These are phyloP conservation scores for Trypanosoma rangeli DNA, from an alignment of 208 protist species.

Conservation along the genomic window DNA sequence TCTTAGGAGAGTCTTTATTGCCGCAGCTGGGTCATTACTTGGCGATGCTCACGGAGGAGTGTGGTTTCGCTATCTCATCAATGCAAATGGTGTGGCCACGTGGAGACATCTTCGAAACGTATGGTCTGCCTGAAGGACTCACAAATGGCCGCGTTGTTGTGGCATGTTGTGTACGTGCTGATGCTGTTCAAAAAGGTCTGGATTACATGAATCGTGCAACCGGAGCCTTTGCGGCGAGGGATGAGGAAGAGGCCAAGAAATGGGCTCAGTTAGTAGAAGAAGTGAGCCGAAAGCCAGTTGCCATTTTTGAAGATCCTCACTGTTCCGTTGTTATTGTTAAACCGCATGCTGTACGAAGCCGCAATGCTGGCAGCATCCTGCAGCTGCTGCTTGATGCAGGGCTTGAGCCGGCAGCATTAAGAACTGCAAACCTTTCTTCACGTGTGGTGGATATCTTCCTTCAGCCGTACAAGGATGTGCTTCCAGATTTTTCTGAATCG, in stretches of 20 bases:
- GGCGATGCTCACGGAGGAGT: slow-evolving; percentile 79
- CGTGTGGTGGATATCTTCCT: slow-evolving; percentile 55
- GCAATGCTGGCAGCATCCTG: slow-evolving; percentile 55
- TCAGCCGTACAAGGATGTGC: slow-evolving; percentile 74
- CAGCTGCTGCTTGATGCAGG: slow-evolving; percentile 51
- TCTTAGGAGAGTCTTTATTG: slow-evolving; percentile 66
- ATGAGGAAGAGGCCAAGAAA: slow-evolving; percentile 44
- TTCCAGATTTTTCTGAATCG: slow-evolving; percentile 58
- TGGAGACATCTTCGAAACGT: slow-evolving; percentile 28
- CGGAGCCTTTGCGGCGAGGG: slow-evolving; percentile 51
- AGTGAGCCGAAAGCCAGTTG: slow-evolving; percentile 52
- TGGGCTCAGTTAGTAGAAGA: slow-evolving; percentile 45
- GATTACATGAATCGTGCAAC: slow-evolving; percentile 58
- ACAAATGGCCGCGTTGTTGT: slow-evolving; percentile 53
- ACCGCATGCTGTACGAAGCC: slow-evolving; percentile 46
- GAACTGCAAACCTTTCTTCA: slow-evolving; percentile 54
- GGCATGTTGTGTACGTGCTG: slow-evolving; percentile 32
- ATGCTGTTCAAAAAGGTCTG: slow-evolving; percentile 63
- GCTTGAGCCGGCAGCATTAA: slow-evolving; percentile 64
- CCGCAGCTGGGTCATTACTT: slow-evolving; percentile 60
- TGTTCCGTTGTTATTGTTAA: slow-evolving; percentile 82
- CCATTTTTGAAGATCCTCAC: slow-evolving; percentile 60
- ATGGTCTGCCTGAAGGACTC: slow-evolving; percentile 52
- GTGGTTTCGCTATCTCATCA: slow-evolving; percentile 57
- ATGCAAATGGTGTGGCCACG: slow-evolving; percentile 74